Base-by-base conservation (phyloP, 768 basidiomycete species). In the Auriculariales sp. region DNA sequence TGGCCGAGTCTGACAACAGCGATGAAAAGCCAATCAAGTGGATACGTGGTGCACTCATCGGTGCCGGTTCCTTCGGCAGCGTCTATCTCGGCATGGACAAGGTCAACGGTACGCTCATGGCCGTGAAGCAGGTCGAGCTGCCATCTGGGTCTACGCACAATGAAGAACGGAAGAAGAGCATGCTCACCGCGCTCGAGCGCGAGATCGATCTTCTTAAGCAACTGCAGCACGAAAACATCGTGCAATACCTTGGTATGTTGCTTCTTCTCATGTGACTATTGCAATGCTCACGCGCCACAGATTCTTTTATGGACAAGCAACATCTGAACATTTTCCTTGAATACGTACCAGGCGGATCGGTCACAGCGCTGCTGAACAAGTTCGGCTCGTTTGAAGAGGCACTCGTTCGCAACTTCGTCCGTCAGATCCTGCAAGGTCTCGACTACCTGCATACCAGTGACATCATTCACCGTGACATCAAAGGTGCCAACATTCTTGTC, bases 381-480 rank as follows among this genome's bases (percentile, higher is more conserved):
- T 97, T 94, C 58, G 93, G 92, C 42, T 88, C 93, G 2, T 95
- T 97, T 52, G 92, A 94, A 62, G 93, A 97, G 60, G 73, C 81
- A 0, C 74, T 97, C 3, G 90, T 94, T 35, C 81, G 84, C 56
- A 93, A 88, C 59, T 97, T 93, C 62, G 87, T 93, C 46, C 76
- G 87, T 22, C 93, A 95, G 63, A 94, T 94, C 54, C 69, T 93
- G 35, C 78, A 80, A 46, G 92, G 92, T 10, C 73, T 97, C 49
- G 77, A 82, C 59, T 97, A 95, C 57, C 74, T 97, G 10, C 92
- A 97, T 56, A 87, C 89, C 56, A 78, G 86, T 11, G 90, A 87
- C 56, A 95, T 97, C 63, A 91, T 97, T 51, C 92, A 97, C 65
- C 85, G 92, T 10, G 95, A 99, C 60, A 99, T 99, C 71, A 99